These are phyloP conservation scores for Aspergillus sclerotioniger DNA, from an alignment of 495 filamentous ascomycete genomes.

Conservation along the genomic window DNA sequence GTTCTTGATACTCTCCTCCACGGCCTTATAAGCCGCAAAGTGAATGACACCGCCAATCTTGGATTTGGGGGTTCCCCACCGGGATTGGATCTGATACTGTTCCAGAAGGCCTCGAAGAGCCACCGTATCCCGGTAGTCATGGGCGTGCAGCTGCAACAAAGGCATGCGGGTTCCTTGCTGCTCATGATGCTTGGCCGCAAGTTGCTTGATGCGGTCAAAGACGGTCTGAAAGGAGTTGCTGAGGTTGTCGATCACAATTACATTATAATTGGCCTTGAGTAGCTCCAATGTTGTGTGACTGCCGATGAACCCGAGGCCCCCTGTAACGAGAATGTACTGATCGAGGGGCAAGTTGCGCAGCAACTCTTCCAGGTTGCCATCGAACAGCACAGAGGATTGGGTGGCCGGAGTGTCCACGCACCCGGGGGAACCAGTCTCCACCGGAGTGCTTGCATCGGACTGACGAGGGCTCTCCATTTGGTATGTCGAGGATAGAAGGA, in stretches of 20 bases:
- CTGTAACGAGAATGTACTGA: slow-evolving; percentile 57
- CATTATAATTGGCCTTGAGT: slow-evolving; percentile 59
- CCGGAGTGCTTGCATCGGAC: slow-evolving; percentile 34
- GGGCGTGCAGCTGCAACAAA: slow-evolving; percentile 50
- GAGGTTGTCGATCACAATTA: slow-evolving; percentile 63
- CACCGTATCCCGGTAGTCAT: slow-evolving; percentile 55
- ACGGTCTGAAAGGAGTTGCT: slow-evolving; percentile 58
- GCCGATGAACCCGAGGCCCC: slow-evolving; percentile 66
- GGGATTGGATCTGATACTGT: slow-evolving; percentile 33
- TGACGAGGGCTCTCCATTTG: slow-evolving; percentile 35
- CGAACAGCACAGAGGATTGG: slow-evolving; percentile 40
- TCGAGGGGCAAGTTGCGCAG: slow-evolving; percentile 34
- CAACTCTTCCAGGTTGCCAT: slow-evolving; percentile 38
- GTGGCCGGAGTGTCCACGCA: slow-evolving; percentile 42
- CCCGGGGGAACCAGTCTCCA: slow-evolving; percentile 34
- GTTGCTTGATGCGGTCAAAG: slow-evolving; percentile 48
- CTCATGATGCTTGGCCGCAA: slow-evolving; percentile 51
- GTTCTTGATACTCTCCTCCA: slow-evolving; percentile 49
- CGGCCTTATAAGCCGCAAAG: slow-evolving; percentile 61
- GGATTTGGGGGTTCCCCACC: slow-evolving; percentile 45
- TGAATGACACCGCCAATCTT: slow-evolving; percentile 62
- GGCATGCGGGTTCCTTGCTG: slow-evolving; percentile 46
- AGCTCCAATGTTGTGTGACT: slow-evolving; percentile 63
- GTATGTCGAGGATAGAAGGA: slow-evolving; percentile 6
- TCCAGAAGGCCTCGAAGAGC: slow-evolving; percentile 41